Evolutionary conservation across 2,329 filamentous ascomycete genomes (phyloP).

Genomic region (Talaromyces albobiverticillius): DNA sequence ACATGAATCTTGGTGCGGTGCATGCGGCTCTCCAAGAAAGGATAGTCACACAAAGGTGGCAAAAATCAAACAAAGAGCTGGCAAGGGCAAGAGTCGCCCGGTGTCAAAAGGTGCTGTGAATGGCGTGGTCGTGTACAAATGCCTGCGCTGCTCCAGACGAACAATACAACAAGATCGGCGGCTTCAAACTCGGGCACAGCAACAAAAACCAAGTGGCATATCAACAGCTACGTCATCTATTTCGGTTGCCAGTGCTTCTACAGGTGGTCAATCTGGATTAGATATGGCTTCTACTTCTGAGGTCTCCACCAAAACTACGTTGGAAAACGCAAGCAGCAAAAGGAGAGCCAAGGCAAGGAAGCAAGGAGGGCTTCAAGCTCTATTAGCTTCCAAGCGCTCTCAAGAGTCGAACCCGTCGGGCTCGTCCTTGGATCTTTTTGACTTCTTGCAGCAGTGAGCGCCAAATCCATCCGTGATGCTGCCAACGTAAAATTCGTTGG

Average conservation of each 20-base stretch:
- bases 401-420: constrained; percentile 21
- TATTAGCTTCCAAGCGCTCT: constrained; percentile 45
- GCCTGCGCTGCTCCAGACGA: constrained; percentile 34
- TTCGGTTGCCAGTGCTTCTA: background rate
- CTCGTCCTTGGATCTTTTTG: constrained; percentile 50
- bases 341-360: constrained; percentile 56
- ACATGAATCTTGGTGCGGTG: constrained; percentile 34
- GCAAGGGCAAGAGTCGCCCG: constrained; percentile 9
- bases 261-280: constrained; percentile 14
- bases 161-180: constrained; percentile 21
- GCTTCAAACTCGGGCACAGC: constrained; percentile 16
- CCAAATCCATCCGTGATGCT: no score
- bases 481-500: constrained; percentile 3
- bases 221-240: background rate
- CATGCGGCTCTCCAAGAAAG: constrained; percentile 39
- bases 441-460: constrained; percentile 48
- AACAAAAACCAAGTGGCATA: constrained; percentile 17
- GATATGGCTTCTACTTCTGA: constrained; percentile 11
- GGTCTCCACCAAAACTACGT: constrained; percentile 14
- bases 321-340: constrained; percentile 50
- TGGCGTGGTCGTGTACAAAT: constrained; percentile 34
- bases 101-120: constrained; percentile 16
- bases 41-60: constrained; percentile 29
- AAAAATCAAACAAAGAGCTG: constrained; percentile 22
- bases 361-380: constrained; percentile 52